These are phyloP conservation scores for Phaeomoniella chlamydospora DNA, from an alignment of 2,329 filamentous ascomycete genomes.

Conservation along the genomic window DNA sequence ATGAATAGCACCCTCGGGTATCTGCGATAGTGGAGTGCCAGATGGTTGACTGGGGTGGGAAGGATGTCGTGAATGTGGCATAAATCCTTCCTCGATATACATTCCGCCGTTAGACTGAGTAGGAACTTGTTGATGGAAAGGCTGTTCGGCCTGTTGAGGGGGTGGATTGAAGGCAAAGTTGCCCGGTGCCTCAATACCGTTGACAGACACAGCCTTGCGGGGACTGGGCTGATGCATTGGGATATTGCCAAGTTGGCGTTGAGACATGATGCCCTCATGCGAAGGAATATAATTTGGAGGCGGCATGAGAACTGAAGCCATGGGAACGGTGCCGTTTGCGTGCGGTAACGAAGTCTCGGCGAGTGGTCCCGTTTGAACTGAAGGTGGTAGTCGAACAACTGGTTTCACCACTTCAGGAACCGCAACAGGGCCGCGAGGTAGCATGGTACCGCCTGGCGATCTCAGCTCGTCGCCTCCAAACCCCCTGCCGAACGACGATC, in stretches of 20 bases:
- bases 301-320: conserved; percentile 1
- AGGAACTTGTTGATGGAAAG: conserved; percentile 90
- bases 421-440: conserved; percentile 50
- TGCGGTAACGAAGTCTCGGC: conserved; percentile 4
- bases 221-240: conserved; percentile 91
- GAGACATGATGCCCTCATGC: conserved; percentile 32
- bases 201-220: conserved; percentile 85
- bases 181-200: conserved; percentile 77
- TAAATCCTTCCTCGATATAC: conserved; percentile 34
- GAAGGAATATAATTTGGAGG: conserved; percentile 8
- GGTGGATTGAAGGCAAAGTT: conserved; percentile 44
- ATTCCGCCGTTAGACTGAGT: conserved; percentile 46
- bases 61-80: conserved; percentile 50
- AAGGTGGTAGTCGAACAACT: conserved; percentile 70
- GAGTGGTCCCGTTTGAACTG: conserved; percentile 17
- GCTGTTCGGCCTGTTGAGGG: conserved; percentile 58
- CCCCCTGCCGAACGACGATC: conserved; percentile 63
- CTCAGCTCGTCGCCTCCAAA: conserved; percentile 58
- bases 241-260: conserved; percentile 36
- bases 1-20: conserved; percentile 83
- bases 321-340: conserved; percentile 5
- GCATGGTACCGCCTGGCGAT: conserved; percentile 66
- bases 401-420: conserved; percentile 51
- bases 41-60: conserved; percentile 59
- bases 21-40: conserved; percentile 76